Evolutionary conservation across 768 basidiomycete species (phyloP).

Genomic region (Lentinula lateritia): DNA sequence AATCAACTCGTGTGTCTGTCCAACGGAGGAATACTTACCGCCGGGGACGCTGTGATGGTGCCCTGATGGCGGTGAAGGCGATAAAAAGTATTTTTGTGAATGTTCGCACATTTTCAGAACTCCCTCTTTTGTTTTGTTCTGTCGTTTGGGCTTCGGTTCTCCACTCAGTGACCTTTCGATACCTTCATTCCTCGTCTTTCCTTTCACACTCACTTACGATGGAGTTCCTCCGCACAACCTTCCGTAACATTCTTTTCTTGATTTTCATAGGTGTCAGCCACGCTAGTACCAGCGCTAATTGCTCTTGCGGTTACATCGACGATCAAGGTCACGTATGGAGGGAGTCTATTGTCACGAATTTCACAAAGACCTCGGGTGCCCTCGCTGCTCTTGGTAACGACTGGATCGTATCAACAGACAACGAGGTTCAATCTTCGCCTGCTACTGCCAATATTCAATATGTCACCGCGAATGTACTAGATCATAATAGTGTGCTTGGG

Average conservation of each 20-base stretch:
- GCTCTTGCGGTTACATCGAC: conserved; percentile 13
- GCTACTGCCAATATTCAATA: conserved; percentile 11
- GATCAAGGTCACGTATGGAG: conserved; percentile 13
- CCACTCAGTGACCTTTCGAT: neutral
- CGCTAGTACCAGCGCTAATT: neutral
- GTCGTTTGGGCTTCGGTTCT: neutral
- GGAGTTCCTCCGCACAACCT: neutral
- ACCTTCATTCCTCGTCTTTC: neutral
- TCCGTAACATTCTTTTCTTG: neutral
- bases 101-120: too few relatives aligned
- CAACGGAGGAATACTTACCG: too few relatives aligned
- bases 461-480: conserved; percentile 5
- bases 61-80: too few relatives aligned
- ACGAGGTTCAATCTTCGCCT: conserved; percentile 7
- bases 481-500: conserved; percentile 9
- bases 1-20: too few relatives aligned
- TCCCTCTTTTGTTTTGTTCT: neutral
- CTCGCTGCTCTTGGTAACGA: conserved; percentile 10
- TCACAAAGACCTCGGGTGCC: conserved; percentile 11
- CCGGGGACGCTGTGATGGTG: too few relatives aligned
- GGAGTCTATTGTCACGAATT: conserved; percentile 10
- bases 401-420: conserved; percentile 11
- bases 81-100: too few relatives aligned
- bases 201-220: neutral
- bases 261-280: neutral